These are phyloP conservation scores for Cyclotella cryptica DNA, from an alignment of 108 stramenopile species.

Conservation along the genomic window DNA sequence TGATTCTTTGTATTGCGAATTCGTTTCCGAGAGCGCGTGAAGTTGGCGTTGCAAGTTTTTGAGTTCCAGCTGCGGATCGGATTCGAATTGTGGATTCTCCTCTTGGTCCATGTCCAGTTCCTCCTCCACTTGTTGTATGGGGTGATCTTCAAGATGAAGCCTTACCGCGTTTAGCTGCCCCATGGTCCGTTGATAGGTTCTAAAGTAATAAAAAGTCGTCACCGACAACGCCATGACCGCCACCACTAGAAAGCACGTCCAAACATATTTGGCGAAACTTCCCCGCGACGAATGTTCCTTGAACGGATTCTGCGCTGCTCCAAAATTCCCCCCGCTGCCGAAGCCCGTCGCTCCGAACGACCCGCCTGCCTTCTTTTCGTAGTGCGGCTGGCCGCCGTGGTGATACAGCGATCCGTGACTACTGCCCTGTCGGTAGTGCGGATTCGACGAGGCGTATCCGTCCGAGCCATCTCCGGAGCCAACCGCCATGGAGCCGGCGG, in stretches of 20 bases:
- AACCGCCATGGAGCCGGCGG: constrained; percentile 10
- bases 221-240: neutral
- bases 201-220: neutral
- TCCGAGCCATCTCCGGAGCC: neutral
- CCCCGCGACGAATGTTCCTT: neutral
- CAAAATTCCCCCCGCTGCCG: neutral
- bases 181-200: neutral
- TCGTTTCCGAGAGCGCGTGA: neutral
- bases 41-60: neutral
- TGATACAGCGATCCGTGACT: neutral
- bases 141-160: neutral
- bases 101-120: neutral
- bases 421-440: neutral
- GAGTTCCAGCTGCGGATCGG: neutral
- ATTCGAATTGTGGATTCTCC: neutral
- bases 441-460: neutral
- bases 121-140: neutral
- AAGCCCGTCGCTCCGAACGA: neutral
- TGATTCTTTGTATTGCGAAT: neutral
- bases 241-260: constrained; percentile 3
- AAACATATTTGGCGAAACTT: neutral
- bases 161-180: neutral
- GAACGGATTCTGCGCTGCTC: constrained; percentile 3
- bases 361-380: neutral
- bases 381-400: neutral